Conservation (phyloP, 1,139 yeast genomes). For the Debaryomycetaceae sp. region DNA sequence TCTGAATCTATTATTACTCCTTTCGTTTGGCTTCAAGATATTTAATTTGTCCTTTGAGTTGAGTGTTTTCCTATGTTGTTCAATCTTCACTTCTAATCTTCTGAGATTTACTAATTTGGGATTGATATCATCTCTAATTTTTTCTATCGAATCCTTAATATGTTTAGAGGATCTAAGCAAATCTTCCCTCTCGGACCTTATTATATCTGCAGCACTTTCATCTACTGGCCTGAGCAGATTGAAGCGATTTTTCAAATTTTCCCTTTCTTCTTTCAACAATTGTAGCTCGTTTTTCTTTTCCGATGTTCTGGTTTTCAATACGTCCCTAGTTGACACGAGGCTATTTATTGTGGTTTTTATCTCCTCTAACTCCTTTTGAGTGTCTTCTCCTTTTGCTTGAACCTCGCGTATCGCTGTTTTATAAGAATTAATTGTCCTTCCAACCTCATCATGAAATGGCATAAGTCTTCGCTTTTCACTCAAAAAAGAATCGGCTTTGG, state of each 20-base stretch:
- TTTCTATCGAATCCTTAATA: slow-evolving; percentile 12
- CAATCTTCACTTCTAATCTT: slow-evolving; percentile 15
- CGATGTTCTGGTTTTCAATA: slow-evolving; percentile 18
- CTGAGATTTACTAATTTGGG: slow-evolving; percentile 17
- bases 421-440: not conserved
- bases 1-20: slow-evolving; percentile 25
- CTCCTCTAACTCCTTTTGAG: slow-evolving; percentile 12
- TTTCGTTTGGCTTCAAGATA: slow-evolving; percentile 28
- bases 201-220: slow-evolving; percentile 13
- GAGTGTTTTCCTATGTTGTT: slow-evolving; percentile 24
- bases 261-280: slow-evolving; percentile 13
- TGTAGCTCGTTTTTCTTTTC: slow-evolving; percentile 24
- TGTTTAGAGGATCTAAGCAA: slow-evolving; percentile 13
- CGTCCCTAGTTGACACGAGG: slow-evolving; percentile 14
- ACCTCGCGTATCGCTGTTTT: not conserved
- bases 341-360: slow-evolving; percentile 18
- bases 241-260: slow-evolving; percentile 11
- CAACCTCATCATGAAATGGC: not conserved
- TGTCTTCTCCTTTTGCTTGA: not conserved
- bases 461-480: not conserved
- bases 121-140: slow-evolving; percentile 19
- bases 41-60: slow-evolving; percentile 51
- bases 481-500: slow-evolving; percentile 7
- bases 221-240: slow-evolving; percentile 13
- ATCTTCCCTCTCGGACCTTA: slow-evolving; percentile 11